Base-by-base conservation (phyloP, 208 protist genomes). In the Borovskyia barvae region DNA sequence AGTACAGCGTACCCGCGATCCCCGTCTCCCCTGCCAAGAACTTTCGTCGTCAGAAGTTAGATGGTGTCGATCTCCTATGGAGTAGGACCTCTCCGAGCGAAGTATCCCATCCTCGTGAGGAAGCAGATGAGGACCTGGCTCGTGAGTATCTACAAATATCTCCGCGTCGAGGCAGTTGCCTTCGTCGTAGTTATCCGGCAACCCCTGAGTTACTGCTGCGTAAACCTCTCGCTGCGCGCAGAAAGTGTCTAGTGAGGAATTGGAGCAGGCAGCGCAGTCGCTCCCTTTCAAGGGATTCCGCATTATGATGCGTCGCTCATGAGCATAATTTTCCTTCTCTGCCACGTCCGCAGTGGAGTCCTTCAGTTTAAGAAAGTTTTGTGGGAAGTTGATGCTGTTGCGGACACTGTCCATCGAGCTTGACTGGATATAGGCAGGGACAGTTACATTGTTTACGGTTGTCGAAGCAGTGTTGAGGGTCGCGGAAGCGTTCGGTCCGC, bases 1-100 rank as follows among this genome's bases (percentile, higher is more conserved):
- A 33, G 64, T 64, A 39, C 61, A 83, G 33, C 48, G 66, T 29
- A 59, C 56, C 28, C 63, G 49, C 8, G 49, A 49, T 35, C 64
- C 64, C 20, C 47, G 33, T 26, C 68, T 39, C 41, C 62, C 47
- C 7, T 28, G 15, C 7, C 28, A 53, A 2, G 45, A 67, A 5
- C 56, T 57, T 14, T 57, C 66, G 40, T 66, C 70, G 24, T 76
- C 70, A 42, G 56, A 63, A 26, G 62, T 57, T 17, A 69, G 35
- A 5, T 48, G 57, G 51, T 59, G 64, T 26, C 62, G 39, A 30
- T 71, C 64, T n/a, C n/a, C n/a, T n/a, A n/a, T n/a, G n/a, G n/a
- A n/a, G n/a, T n/a, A n/a, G n/a, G n/a, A n/a, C n/a, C n/a, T n/a
- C n/a, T n/a, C n/a, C n/a, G n/a, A n/a, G n/a, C n/a, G n/a, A n/a